A percentile compares a stretch with the other conserved stretches of the same genome.
Evolutionary conservation across 1,139 yeast genomes (phyloP).

Genomic region (Yamadazyma spencermartinsiae): DNA sequence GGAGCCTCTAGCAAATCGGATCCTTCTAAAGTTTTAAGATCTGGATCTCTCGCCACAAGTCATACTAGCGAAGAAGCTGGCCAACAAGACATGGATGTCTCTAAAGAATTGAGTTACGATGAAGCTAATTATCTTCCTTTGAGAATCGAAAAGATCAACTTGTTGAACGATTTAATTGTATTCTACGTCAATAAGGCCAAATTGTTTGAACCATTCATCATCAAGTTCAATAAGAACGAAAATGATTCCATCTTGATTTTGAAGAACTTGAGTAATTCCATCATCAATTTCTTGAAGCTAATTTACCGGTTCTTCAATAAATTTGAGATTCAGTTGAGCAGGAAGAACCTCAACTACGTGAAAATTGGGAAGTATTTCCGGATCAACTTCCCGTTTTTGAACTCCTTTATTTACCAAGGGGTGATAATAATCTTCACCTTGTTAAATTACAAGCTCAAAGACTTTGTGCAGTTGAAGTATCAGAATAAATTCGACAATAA

Average conservation of each 20-base stretch:
- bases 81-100: conserved; percentile 9
- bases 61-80: not conserved
- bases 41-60: not conserved
- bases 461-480: conserved; percentile 26
- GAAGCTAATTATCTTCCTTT: conserved; percentile 25
- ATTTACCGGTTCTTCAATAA: conserved; percentile 15
- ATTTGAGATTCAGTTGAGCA: conserved; percentile 18
- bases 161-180: conserved; percentile 45
- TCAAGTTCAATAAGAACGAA: conserved; percentile 32
- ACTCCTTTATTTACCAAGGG: conserved; percentile 52
- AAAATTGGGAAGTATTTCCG: conserved; percentile 37
- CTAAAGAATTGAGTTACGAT: conserved; percentile 17
- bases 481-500: conserved; percentile 19
- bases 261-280: conserved; percentile 36
- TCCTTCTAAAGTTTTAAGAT: not conserved
- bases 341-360: conserved; percentile 22
- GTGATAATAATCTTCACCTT: conserved; percentile 51
- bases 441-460: conserved; percentile 42
- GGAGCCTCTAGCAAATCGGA: not conserved
- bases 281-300: conserved; percentile 39
- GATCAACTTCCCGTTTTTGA: conserved; percentile 45
- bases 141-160: conserved; percentile 34
- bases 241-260: conserved; percentile 26
- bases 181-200: conserved; percentile 52
- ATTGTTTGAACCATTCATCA: conserved; percentile 52